Conservation (phyloP, 2,329 filamentous ascomycete genomes). For the Cadophora sp. region DNA sequence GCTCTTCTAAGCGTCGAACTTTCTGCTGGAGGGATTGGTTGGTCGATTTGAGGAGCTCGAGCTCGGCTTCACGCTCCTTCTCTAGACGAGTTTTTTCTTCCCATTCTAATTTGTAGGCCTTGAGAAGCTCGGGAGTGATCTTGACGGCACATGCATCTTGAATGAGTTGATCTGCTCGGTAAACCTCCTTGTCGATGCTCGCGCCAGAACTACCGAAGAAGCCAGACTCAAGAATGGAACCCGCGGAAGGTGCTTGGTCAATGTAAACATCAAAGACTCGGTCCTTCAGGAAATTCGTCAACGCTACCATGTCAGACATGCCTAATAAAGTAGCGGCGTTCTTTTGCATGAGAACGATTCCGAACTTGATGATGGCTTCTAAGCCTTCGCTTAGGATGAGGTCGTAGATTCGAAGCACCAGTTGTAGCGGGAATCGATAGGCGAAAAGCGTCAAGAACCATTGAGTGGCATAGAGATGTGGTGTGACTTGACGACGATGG, state of each 20-base stretch:
- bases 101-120: slow-evolving; percentile 85
- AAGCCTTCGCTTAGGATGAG: slow-evolving; percentile 92
- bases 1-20: slow-evolving; percentile 85
- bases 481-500: slow-evolving; percentile 83
- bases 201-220: slow-evolving; percentile 94
- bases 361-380: slow-evolving; percentile 92
- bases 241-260: slow-evolving; percentile 90
- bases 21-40: slow-evolving; percentile 74
- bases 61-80: slow-evolving; percentile 81
- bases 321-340: slow-evolving; percentile 78
- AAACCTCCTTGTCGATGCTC: slow-evolving; percentile 93
- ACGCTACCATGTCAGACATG: slow-evolving; percentile 89
- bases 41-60: slow-evolving; percentile 73
- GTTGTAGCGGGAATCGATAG: slow-evolving; percentile 94
- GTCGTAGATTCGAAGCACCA: slow-evolving; percentile 96
- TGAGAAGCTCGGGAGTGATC: slow-evolving; percentile 82
- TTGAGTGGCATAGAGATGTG: slow-evolving; percentile 95
- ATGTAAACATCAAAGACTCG: slow-evolving; percentile 97
- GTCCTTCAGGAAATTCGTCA: slow-evolving; percentile 92
- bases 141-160: slow-evolving; percentile 90
- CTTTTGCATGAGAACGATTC: slow-evolving; percentile 94
- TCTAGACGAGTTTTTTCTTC: slow-evolving; percentile 87
- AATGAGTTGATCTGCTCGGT: slow-evolving; percentile 91
- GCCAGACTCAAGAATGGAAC: slow-evolving; percentile 90
- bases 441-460: slow-evolving; percentile 99